A percentile compares a stretch with the other conserved stretches of the same genome.
phyloP scores from a whole-genome alignment of 2,329 filamentous ascomycete species.

The Clonostachys rhizophaga region DNA sequence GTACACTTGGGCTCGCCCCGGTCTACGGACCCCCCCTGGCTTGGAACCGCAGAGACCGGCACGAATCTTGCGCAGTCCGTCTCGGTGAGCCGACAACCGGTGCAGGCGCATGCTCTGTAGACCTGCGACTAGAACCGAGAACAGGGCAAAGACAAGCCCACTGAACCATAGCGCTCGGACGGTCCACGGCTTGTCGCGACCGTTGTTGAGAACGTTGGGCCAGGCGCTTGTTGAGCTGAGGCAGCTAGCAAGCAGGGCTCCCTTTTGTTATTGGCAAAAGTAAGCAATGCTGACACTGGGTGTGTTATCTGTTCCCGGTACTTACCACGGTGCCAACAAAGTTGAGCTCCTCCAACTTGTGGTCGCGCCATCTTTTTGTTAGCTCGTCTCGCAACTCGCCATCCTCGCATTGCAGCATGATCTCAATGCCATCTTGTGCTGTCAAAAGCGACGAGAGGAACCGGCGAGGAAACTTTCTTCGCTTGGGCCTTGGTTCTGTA shows the following conservation, averaged over 20 bases:
- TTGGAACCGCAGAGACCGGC: slow-evolving; percentile 4
- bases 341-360: slow-evolving; percentile 30
- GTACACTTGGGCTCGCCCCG: slow-evolving; percentile 8
- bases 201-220: slow-evolving; percentile 31
- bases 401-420: slow-evolving; percentile 1
- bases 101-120: slow-evolving; percentile 35
- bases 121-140: slow-evolving; percentile 38
- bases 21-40: background rate
- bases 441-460: too few relatives aligned
- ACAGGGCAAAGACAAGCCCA: slow-evolving; percentile 41
- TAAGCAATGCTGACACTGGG: background rate
- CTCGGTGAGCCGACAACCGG: slow-evolving; percentile 30
- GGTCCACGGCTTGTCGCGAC: slow-evolving; percentile 27
- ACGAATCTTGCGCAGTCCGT: slow-evolving; percentile 26
- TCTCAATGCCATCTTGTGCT: background rate
- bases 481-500: too few relatives aligned
- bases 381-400: slow-evolving; percentile 17
- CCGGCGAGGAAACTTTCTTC: too few relatives aligned
- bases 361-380: slow-evolving; percentile 27
- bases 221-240: slow-evolving; percentile 35
- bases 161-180: slow-evolving; percentile 33
- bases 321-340: slow-evolving; percentile 30
- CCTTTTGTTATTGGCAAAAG: slow-evolving; percentile 3
- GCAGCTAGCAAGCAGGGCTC: slow-evolving; percentile 28
- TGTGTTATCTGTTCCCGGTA: background rate